Base-by-base conservation (phyloP, 495 filamentous ascomycete species). In the Xylaria scruposa region DNA sequence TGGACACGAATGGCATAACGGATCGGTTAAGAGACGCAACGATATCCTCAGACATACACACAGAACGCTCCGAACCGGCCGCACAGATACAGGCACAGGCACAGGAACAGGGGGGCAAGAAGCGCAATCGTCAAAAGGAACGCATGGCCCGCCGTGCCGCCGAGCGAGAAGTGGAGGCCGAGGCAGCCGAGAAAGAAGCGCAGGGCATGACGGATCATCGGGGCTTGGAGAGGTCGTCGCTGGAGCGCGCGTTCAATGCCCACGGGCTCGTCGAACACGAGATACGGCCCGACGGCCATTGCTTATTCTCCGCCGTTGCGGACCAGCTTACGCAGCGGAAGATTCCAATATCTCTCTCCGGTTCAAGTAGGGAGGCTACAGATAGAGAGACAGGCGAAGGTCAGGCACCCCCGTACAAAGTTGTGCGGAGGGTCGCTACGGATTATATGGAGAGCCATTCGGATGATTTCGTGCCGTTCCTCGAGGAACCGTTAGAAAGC, bases 301-400 rank as follows among this genome's bases (percentile, higher is more conserved):
- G 96, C 79, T 85, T 99, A n/a, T 99, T 97, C 82, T 91, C 93
- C 8, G 94, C 97, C 1, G 85, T 99, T 54, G 95, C 95, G 51
- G 93, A 94, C 77, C 94, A 97, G 81, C 83, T 98, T 51, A 79
- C 78, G 38, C 78, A 81, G 33, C 70, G 81, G 15, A 83, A 80
- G 4, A 75, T 90, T 13, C 75, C 81, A 2, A 67, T 85, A 0
- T 59, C 59, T 40, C 31, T 42, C 38, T 60, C 67, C 66, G 17
- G 38, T 9, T 31, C 61, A 6, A 31, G 13, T 31, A 31, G 29
- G 13, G 26, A 26, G 53, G 4, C 53, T 56, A 2, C 17, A 17
- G 53, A 56, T 21, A 26, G 15, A 53, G 15, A 33, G 19, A 9
- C 15, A 26, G 56, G 40, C 36, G 54, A 72, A 31, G 42, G 70